Percentiles rank a stretch among this genome's conserved stretches.
Conservation (phyloP, 176 grass and related monocot genomes). For the Pharus latifolius region DNA sequence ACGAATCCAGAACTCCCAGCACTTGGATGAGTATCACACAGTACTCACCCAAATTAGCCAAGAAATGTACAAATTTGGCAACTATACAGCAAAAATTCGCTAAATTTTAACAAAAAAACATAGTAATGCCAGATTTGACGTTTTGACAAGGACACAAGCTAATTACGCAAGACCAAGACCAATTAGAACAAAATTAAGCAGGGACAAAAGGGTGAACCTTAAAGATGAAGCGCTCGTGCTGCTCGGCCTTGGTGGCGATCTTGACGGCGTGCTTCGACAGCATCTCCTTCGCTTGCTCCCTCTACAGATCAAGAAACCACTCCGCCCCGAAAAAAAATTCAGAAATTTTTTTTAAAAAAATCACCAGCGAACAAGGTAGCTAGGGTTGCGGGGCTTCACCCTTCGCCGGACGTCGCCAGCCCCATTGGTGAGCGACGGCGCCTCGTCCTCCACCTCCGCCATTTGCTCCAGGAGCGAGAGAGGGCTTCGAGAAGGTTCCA, state of each 20-base stretch:
- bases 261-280: conserved; percentile 87
- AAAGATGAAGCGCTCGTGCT: conserved; percentile 82
- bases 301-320: conserved; percentile 30
- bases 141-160: background rate
- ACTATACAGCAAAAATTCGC: background rate
- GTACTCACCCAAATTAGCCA: background rate
- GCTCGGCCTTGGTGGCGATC: conserved; percentile 78
- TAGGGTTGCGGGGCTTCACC: background rate
- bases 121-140: background rate
- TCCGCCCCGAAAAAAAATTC: background rate
- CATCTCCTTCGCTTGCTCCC: conserved; percentile 71
- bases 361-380: no score
- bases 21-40: background rate
- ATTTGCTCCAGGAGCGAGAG: conserved; percentile 14
- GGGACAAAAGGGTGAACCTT: conserved; percentile 36
- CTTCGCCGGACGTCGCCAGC: conserved; percentile 27
- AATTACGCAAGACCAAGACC: background rate
- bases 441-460: background rate
- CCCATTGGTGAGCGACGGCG: conserved; percentile 14
- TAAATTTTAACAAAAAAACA: background rate
- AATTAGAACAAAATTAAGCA: background rate
- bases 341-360: no score
- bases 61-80: background rate
- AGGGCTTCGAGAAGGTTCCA: conserved; percentile 30
- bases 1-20: background rate